Evolutionary conservation across 306 rosid species (phyloP).

Genomic region (Cucurbita ficifolia): DNA sequence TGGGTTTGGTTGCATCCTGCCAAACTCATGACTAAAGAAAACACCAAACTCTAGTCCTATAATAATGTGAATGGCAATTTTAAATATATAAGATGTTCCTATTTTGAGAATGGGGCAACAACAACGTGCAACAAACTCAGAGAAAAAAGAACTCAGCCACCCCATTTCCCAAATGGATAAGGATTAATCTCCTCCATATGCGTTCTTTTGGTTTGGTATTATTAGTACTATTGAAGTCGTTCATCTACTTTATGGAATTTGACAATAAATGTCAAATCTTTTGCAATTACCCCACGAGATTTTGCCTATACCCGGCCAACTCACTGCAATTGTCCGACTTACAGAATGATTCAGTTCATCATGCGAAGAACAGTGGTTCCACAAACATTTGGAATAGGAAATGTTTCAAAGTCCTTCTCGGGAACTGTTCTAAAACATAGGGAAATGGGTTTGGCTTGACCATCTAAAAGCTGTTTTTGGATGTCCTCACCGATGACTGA

Average conservation of each 20-base stretch:
- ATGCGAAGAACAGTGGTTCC: background rate
- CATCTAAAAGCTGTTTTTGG: background rate
- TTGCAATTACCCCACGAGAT: background rate
- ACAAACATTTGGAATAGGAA: background rate
- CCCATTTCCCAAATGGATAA: background rate
- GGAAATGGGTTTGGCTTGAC: background rate
- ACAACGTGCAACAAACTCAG: background rate
- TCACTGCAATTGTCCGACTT: background rate
- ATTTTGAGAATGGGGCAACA: background rate
- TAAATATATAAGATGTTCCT: too few relatives aligned
- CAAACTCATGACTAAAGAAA: background rate
- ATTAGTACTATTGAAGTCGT: background rate
- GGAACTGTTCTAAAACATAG: background rate
- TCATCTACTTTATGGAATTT: background rate
- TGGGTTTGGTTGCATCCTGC: background rate
- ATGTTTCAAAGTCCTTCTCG: background rate
- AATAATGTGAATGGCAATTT: too few relatives aligned
- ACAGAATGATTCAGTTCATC: background rate
- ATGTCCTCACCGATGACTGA: background rate
- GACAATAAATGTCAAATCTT: background rate
- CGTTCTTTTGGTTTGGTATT: background rate
- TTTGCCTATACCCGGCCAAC: background rate
- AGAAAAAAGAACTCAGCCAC: background rate
- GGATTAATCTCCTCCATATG: background rate
- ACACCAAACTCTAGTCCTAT: background rate